Percentiles rank a stretch among this genome's conserved stretches.
Conservation (phyloP, 2,329 filamentous ascomycete genomes). For the Periconia sp. region DNA sequence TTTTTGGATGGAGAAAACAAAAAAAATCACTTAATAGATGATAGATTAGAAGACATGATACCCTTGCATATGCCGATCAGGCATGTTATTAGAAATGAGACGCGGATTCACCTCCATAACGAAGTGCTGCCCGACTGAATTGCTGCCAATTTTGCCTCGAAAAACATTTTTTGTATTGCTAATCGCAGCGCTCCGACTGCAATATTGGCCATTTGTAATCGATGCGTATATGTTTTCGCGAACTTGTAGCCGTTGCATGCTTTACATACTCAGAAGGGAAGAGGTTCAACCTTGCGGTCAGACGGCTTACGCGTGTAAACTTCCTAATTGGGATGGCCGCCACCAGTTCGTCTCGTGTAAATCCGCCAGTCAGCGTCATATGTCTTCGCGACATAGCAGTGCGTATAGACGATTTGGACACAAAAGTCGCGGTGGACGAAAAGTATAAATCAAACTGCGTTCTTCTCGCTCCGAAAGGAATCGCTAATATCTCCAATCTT, state of each 20-base stretch:
- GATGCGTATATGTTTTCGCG: too few relatives aligned
- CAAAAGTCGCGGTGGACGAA: too few relatives aligned
- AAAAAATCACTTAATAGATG: constrained; percentile 5
- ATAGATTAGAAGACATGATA: constrained; percentile 22
- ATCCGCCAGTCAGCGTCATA: too few relatives aligned
- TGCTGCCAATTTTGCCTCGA: neutral
- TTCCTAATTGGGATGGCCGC: neutral
- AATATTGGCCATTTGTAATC: too few relatives aligned
- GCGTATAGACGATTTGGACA: too few relatives aligned
- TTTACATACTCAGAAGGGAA: neutral
- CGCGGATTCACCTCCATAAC: constrained; percentile 3
- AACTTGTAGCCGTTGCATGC: neutral
- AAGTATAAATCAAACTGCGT: too few relatives aligned
- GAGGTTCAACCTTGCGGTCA: neutral
- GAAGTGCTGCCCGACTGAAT: constrained; percentile 9
- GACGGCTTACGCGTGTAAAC: neutral
- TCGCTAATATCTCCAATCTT: neutral
- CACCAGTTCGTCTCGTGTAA: too few relatives aligned
- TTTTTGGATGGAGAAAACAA: constrained; percentile 1
- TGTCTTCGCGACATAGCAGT: too few relatives aligned
- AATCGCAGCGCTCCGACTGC: too few relatives aligned
- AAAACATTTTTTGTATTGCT: too few relatives aligned
- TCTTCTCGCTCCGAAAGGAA: too few relatives aligned
- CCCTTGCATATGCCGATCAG: constrained; percentile 7
- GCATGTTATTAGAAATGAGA: constrained; percentile 12